Percentiles rank a stretch among this genome's conserved stretches.
phyloP scores from a whole-genome alignment of 2,329 filamentous ascomycete genomes.

The Colletotrichum sp. region DNA sequence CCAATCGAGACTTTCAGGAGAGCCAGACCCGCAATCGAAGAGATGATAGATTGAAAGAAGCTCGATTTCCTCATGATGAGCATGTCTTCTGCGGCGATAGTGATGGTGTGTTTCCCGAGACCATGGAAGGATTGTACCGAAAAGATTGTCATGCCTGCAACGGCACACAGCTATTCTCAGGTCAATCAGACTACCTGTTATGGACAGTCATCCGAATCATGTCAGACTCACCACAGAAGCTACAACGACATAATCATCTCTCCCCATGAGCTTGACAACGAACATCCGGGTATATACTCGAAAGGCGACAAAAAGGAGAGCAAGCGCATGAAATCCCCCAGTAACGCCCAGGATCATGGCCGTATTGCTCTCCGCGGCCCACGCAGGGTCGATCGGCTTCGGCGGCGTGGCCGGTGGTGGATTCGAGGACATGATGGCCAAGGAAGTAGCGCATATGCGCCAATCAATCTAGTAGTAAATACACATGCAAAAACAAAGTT shows the following conservation, averaged over 20 bases:
- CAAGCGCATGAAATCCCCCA: conserved; percentile 26
- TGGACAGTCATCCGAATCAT: neutral
- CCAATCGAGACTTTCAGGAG: conserved; percentile 28
- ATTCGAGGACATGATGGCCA: neutral
- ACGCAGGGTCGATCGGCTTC: conserved; percentile 17
- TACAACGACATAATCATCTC: conserved; percentile 32
- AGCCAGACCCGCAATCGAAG: conserved; percentile 33
- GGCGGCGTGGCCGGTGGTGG: neutral
- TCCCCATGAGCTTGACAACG: conserved; percentile 27
- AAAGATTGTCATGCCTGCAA: conserved; percentile 37
- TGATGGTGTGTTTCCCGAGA: conserved; percentile 47
- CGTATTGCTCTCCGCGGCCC: conserved; percentile 30
- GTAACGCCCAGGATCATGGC: conserved; percentile 25
- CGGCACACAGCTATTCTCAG: conserved; percentile 27
- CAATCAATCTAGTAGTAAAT: neutral
- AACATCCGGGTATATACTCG: conserved; percentile 24
- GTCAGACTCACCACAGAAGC: conserved; percentile 26
- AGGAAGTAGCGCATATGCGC: neutral
- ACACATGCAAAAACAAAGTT: neutral
- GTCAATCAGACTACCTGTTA: neutral
- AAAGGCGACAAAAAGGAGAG: conserved; percentile 20
- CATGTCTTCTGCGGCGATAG: conserved; percentile 36
- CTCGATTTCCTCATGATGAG: conserved; percentile 42
- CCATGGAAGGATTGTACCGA: conserved; percentile 47
- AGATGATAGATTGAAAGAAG: conserved; percentile 51